Evolutionary conservation across 345 rosid genomes (phyloP), one percentile per base, ranked within the genome.

Genomic region (Trapa incisa): DNA sequence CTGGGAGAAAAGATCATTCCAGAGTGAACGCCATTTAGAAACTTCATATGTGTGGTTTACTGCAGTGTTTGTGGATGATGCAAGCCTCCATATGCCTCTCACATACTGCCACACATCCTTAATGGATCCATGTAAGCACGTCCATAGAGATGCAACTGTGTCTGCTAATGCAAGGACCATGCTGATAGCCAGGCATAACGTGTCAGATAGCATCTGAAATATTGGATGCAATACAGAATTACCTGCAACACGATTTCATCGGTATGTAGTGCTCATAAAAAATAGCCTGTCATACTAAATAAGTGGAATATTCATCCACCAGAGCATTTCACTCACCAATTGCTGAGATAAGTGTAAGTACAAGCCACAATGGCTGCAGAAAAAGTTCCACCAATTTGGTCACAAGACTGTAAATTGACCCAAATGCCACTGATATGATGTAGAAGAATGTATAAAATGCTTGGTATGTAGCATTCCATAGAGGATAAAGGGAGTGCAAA

Each of bases 1-100:
- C 84, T 95, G 93, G 66, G 99, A 95, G 75, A 95, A 89, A 63
- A 95, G 92, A 73, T 95, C 99, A 71, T 86, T 89, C 99, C 98
- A 95, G 47, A 95, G 96, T 1, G 89, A 82, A 10, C 87, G 93
- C 94, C 97, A 91, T 74, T 85, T 75, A 48, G 98, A 87, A 80
- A 88, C 89, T 83, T 89, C 89, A 65, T 76, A 73, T 2, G 89
- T 66, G 65, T 45, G 9, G 43, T 71, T 82, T 52, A 80, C 88
- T 54, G 92, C 76, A 47, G 83, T 79, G 74, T 79, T 79, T 16
- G 96, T 79, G 72, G 86, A 82, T 52, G 96, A 80, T 76, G 90
- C 82, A 71, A 87, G 45, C 81, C 68, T 79, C 66, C 80, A 64
- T 65, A 87, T 53, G 76, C 84, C 65, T 67, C 91, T 83, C 29